These are phyloP conservation scores for Orbilia quercus DNA, from an alignment of 2,329 filamentous ascomycete genomes.

Conservation along the genomic window DNA sequence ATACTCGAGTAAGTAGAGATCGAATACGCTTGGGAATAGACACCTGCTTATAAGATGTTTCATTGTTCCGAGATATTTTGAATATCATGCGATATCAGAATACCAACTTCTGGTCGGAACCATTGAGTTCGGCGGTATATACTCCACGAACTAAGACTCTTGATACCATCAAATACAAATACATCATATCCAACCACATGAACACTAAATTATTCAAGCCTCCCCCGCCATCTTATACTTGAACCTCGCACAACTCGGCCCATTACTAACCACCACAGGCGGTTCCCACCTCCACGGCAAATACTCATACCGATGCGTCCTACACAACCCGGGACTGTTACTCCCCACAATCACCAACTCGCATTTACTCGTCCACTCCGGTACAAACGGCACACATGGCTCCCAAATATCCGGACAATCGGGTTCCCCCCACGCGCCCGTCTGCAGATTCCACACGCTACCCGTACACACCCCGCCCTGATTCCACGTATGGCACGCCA, in stretches of 20 bases:
- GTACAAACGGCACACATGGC: neutral
- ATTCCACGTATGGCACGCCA: slow-evolving; percentile 20
- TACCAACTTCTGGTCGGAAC: too few relatives aligned
- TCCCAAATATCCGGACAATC: neutral
- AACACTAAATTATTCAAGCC: too few relatives aligned
- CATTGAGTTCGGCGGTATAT: too few relatives aligned
- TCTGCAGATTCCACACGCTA: slow-evolving; percentile 1
- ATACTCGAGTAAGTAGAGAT: too few relatives aligned
- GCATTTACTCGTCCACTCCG: slow-evolving; percentile 11
- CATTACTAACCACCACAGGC: slow-evolving; percentile 17
- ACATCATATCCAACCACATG: too few relatives aligned
- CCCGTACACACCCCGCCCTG: slow-evolving; percentile 11
- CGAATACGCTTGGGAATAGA: too few relatives aligned
- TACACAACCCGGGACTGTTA: slow-evolving; percentile 3
- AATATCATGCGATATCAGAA: too few relatives aligned
- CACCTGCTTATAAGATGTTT: too few relatives aligned
- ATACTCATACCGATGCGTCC: slow-evolving; percentile 1
- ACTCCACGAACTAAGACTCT: too few relatives aligned
- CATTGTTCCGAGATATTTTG: too few relatives aligned
- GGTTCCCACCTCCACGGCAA: neutral
- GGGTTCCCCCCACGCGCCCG: neutral
- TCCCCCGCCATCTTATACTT: slow-evolving; percentile 6
- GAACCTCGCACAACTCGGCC: slow-evolving; percentile 10
- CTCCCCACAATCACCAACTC: slow-evolving; percentile 6
- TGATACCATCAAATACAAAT: too few relatives aligned